Evolutionary conservation across 1,284 basidiomycete species (phyloP), one percentile per base, ranked within the genome.

Genomic region (Tausonia pullulans): DNA sequence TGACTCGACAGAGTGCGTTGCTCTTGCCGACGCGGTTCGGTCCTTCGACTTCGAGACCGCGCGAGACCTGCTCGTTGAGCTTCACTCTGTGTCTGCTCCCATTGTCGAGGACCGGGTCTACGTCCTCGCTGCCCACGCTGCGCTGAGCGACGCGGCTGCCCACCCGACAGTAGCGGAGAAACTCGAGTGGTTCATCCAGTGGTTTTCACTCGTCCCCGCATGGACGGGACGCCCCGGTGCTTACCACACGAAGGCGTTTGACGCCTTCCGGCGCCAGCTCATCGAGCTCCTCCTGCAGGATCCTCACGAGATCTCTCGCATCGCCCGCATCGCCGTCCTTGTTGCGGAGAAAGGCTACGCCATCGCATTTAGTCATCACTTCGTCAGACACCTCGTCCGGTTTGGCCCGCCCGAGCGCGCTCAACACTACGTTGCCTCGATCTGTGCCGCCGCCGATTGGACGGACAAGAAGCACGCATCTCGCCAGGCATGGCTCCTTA

Each of bases 141-240:
- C 27, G 27, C 27, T 27, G 27, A 27, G 27, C 27, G 27, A 27
- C 27, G 27, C 27, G 1, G 2, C 27, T 27, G 27, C 27, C 27
- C 27, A 27, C 27, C 27, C 27, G 14, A 50, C 62, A 5, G 40
- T 46, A 13, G 62, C 49, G 43, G 62, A 63, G 51, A 48, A 54
- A 39, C 48, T 63, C 2, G 62, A 63, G 14, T 63, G 62, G 62
- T 63, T 63, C 45, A 52, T 63, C 44, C 62, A 63, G 39, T 63
- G 62, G 62, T 63, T 58, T 54, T 63, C 62, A 9, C 39, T 63
- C 27, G 53, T 63, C 11, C 62, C 62, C 4, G 27, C 48, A 10
- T 63, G 55, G 45, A 40, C 46, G 6, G 41, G 48, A 9, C 45
- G 16, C 5, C 50, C 44, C 45, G n/a, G 44, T 9, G 55, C 41